Conservation (phyloP, 345 rosid species). For the Heritiera littoralis region DNA sequence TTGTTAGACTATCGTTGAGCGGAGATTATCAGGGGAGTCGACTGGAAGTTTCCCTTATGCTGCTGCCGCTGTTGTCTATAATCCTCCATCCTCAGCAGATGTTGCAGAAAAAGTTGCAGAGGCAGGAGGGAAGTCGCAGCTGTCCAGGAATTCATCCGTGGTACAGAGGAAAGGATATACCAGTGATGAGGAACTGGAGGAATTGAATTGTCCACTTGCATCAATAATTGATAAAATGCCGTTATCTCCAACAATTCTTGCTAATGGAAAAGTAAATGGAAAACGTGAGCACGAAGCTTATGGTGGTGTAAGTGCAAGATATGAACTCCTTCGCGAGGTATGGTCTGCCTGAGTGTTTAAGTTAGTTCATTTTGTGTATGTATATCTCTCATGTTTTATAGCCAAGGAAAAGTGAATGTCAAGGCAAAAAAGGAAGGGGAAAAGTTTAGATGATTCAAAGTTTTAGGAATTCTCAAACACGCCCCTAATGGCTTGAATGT, state of each 20-base stretch:
- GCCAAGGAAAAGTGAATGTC: slow-evolving; percentile 16
- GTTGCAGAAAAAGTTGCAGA: slow-evolving; percentile 71
- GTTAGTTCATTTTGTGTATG: slow-evolving; percentile 21
- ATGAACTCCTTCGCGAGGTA: slow-evolving; percentile 78
- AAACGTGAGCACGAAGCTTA: slow-evolving; percentile 28
- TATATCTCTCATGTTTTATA: slow-evolving; percentile 1
- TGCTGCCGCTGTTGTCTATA: slow-evolving; percentile 65
- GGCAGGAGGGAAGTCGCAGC: slow-evolving; percentile 41
- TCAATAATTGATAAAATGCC: slow-evolving; percentile 53
- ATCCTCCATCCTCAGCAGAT: slow-evolving; percentile 55
- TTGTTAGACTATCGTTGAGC: slow-evolving; percentile 52
- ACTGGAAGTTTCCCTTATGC: slow-evolving; percentile 67
- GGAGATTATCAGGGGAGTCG: slow-evolving; percentile 51
- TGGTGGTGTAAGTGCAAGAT: slow-evolving; percentile 53
- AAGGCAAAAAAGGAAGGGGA: not conserved
- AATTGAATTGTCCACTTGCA: slow-evolving; percentile 72
- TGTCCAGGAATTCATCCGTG: slow-evolving; percentile 56
- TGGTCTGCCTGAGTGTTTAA: slow-evolving; percentile 52
- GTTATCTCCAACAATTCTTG: slow-evolving; percentile 30
- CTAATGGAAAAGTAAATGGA: slow-evolving; percentile 39
- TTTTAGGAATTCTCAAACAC: slow-evolving; percentile 17
- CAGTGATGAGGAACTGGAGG: slow-evolving; percentile 88
- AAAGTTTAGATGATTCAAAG: not conserved
- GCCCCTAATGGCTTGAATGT: slow-evolving; percentile 21
- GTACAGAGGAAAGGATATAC: slow-evolving; percentile 91